Evolutionary conservation across 2,329 filamentous ascomycete genomes (phyloP), one percentile per base, ranked within the genome.

Genomic region (Lachnellula cervina): DNA sequence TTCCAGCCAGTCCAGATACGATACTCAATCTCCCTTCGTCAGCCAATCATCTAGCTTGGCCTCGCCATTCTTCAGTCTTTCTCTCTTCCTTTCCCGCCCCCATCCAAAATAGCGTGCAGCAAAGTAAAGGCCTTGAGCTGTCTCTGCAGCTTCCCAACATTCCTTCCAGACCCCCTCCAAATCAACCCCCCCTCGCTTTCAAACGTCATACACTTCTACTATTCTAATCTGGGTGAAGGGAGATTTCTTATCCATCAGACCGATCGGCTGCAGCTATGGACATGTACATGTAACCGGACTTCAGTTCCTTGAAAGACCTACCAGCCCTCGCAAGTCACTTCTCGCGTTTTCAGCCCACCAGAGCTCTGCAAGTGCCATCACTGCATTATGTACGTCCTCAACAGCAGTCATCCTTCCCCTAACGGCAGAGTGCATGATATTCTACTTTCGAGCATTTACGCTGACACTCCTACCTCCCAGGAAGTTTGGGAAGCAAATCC

Each of bases 401-500:
- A 32, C 32, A 55, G 49, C 28, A 46, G 37, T 50, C 51, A 49
- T 46, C 40, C 19, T 45, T 28, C 9, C 38, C 11, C 9, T 11
- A 11, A n/a, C 14, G 55, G 50, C 55, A 52, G 51, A 28, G 37
- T 49, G 49, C 49, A 43, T 47, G 37, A 48, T 35, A 23, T 54
- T 21, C 14, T 19, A 48, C 21, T 43, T 14, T 28, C 35, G 47
- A 14, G 16, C 23, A 35, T 42, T 35, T 45, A 21, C 57, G 51
- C 61, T 65, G 37, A 63, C 38, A 55, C 28, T 47, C 34, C 49
- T 54, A 19, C 51, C 21, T 4, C 47, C 14, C 68, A 99, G 93
- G 94, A 99, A 99, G 83, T 99, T 99, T 79, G 94, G 94, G 74
- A 99, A 99, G 80, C 90, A 97, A 73, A 96, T 99, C 65, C 94